phyloP scores from a whole-genome alignment of 2,329 filamentous ascomycete species.

The Aspergillus melleus region DNA sequence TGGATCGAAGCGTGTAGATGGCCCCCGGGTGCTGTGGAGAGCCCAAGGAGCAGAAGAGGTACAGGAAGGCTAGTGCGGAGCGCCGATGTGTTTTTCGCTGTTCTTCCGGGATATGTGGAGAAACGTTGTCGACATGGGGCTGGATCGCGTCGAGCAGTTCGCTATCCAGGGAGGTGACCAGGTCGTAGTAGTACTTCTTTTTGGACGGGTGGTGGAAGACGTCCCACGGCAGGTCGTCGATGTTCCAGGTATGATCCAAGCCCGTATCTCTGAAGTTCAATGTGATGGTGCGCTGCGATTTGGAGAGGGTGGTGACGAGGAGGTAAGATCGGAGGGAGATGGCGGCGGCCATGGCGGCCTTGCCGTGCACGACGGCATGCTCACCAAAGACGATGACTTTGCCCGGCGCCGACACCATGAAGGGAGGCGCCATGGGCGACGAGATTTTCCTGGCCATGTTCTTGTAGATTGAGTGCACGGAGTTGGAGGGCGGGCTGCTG shows the following conservation, averaged over 20 bases:
- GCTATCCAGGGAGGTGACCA: conserved; percentile 78
- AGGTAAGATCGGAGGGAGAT: conserved; percentile 96
- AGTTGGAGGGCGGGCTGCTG: conserved; percentile 17
- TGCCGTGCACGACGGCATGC: conserved; percentile 96
- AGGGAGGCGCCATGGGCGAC: conserved; percentile 73
- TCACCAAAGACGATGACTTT: conserved; percentile 99
- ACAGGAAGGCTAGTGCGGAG: conserved; percentile 84
- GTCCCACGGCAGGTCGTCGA: conserved; percentile 85
- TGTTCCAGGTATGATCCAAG: conserved; percentile 89
- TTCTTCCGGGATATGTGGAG: conserved; percentile 63
- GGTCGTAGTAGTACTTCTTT: conserved; percentile 93
- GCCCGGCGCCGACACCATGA: conserved; percentile 96
- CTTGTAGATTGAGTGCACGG: neutral
- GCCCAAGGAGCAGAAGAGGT: conserved; percentile 86
- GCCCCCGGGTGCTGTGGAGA: conserved; percentile 76
- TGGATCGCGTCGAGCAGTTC: conserved; percentile 79
- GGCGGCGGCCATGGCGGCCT: conserved; percentile 91
- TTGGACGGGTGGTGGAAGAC: conserved; percentile 76
- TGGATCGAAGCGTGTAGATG: conserved; percentile 87
- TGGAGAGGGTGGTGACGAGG: conserved; percentile 89
- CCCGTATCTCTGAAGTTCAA: conserved; percentile 90
- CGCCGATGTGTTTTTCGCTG: conserved; percentile 80
- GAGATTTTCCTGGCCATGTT: conserved; percentile 42
- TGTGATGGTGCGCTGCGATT: conserved; percentile 83
- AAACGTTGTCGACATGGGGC: conserved; percentile 74